These are phyloP conservation scores for Geotrichum carabidarum DNA, from an alignment of 1,139 yeast species.

Conservation along the genomic window DNA sequence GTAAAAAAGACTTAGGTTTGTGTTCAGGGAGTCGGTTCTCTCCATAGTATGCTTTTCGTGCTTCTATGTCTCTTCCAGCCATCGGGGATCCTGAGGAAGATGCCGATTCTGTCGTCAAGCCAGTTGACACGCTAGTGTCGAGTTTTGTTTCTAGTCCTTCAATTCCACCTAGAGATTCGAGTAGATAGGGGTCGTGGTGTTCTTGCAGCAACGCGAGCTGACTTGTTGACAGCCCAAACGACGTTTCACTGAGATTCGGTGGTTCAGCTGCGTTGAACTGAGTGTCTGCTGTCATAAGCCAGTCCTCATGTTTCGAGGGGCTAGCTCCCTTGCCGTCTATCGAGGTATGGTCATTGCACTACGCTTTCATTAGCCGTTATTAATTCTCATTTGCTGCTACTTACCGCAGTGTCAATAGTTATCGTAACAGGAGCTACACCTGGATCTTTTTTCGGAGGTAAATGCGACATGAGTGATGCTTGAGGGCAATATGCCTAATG, in stretches of 20 bases:
- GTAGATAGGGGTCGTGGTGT: conserved; percentile 39
- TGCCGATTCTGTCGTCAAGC: conserved; percentile 8
- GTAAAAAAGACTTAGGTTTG: conserved; percentile 59
- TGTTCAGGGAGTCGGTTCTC: conserved; percentile 65
- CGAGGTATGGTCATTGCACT: neutral
- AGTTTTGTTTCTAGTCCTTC: conserved; percentile 18
- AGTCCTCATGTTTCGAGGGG: neutral
- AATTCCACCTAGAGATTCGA: conserved; percentile 34
- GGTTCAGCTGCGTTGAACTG: neutral
- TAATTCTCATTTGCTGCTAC: neutral
- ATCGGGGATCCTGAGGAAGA: neutral
- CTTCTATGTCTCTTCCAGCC: neutral
- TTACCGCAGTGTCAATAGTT: neutral
- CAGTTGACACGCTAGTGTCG: conserved; percentile 11
- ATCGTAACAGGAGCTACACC: conserved; percentile 1
- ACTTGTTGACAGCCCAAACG: conserved; percentile 26
- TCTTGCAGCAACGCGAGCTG: conserved; percentile 39
- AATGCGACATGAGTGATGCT: neutral
- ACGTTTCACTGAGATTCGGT: conserved; percentile 5
- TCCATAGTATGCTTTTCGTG: conserved; percentile 47
- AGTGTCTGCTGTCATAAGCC: conserved; percentile 1
- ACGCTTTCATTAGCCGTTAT: neutral
- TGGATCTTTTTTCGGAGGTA: neutral
- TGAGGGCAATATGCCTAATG: too few relatives aligned
- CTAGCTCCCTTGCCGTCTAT: neutral